Evolutionary conservation across 768 basidiomycete genomes (phyloP).

Genomic region (Thelephora ganbajun): DNA sequence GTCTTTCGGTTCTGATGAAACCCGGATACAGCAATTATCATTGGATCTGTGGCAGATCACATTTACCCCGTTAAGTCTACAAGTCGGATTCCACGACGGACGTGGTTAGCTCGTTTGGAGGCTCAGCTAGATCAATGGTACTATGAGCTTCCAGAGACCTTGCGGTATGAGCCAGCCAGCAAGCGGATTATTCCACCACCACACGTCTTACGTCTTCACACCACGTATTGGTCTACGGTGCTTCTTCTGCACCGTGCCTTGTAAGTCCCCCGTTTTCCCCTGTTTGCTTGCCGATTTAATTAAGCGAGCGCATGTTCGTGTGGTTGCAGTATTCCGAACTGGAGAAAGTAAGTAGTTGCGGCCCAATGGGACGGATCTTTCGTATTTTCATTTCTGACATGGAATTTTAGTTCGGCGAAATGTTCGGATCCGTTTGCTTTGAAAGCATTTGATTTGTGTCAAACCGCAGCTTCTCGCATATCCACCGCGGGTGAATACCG

Average conservation of each 20-base stretch:
- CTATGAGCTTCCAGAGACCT: constrained; percentile 46
- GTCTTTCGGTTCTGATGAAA: background rate
- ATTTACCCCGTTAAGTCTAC: constrained; percentile 55
- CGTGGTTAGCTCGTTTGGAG: constrained; percentile 42
- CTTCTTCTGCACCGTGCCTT: constrained; percentile 67
- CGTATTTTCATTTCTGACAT: constrained; percentile 7
- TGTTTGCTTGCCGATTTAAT: background rate
- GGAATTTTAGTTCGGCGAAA: no score
- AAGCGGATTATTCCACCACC: constrained; percentile 43
- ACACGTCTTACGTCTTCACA: constrained; percentile 52
- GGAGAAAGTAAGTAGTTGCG: constrained; percentile 37
- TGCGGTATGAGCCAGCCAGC: constrained; percentile 45
- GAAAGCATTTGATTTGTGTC: constrained; percentile 64
- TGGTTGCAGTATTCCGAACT: constrained; percentile 51
- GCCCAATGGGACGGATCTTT: background rate
- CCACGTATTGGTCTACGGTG: constrained; percentile 66
- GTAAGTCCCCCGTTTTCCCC: constrained; percentile 29
- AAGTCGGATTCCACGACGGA: constrained; percentile 31
- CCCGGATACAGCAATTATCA: constrained; percentile 37
- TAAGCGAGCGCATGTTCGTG: constrained; percentile 6
- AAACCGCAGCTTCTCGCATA: constrained; percentile 59
- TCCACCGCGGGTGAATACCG: constrained; percentile 42
- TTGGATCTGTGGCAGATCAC: constrained; percentile 50
- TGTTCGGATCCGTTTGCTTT: constrained; percentile 28
- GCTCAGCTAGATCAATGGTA: constrained; percentile 63